Percentiles rank a stretch among this genome's conserved stretches.
Evolutionary conservation across 2,329 filamentous ascomycete genomes (phyloP).

Genomic region (Phaeosphaeriaceae sp.): DNA sequence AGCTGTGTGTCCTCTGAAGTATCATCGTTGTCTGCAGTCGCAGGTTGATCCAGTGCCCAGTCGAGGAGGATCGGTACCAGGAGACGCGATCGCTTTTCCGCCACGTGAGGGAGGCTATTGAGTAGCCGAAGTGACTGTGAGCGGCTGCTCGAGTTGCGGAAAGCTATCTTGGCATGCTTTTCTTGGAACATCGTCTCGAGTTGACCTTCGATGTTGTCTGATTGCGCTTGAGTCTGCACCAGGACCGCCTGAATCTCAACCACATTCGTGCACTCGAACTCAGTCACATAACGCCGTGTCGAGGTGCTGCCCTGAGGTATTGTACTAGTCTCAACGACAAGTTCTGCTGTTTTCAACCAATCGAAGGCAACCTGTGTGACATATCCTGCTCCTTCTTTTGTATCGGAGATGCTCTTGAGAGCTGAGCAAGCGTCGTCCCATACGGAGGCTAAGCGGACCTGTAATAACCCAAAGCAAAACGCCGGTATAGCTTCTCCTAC

Average conservation of each 20-base stretch:
- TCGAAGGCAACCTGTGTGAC: conserved; percentile 77
- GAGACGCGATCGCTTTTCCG: conserved; percentile 84
- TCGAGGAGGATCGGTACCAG: conserved; percentile 86
- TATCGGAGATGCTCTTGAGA: conserved; percentile 76
- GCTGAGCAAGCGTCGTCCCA: conserved; percentile 86
- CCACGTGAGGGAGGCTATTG: conserved; percentile 74
- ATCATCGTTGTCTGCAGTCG: conserved; percentile 6
- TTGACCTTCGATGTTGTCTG: conserved; percentile 51
- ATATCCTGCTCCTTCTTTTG: conserved; percentile 74
- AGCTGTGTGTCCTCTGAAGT: conserved; percentile 14
- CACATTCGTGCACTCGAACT: conserved; percentile 87
- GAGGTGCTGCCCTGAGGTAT: conserved; percentile 11
- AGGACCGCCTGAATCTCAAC: conserved; percentile 54
- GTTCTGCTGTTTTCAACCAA: conserved; percentile 66
- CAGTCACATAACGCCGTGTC: conserved; percentile 59
- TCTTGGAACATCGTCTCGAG: conserved; percentile 72
- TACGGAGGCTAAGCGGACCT: conserved; percentile 81
- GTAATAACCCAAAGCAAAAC: conserved; percentile 89
- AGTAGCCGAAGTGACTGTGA: conserved; percentile 83
- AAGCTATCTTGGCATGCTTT: conserved; percentile 64
- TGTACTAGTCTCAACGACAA: conserved; percentile 10
- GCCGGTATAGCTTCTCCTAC: conserved; percentile 76
- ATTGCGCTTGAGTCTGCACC: conserved; percentile 17
- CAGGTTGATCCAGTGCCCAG: conserved; percentile 64
- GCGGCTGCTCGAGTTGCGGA: conserved; percentile 66